A percentile compares a stretch with the other conserved stretches of the same genome.
Evolutionary conservation across 768 basidiomycete genomes (phyloP).

Genomic region (Agrocybe chaxingu): DNA sequence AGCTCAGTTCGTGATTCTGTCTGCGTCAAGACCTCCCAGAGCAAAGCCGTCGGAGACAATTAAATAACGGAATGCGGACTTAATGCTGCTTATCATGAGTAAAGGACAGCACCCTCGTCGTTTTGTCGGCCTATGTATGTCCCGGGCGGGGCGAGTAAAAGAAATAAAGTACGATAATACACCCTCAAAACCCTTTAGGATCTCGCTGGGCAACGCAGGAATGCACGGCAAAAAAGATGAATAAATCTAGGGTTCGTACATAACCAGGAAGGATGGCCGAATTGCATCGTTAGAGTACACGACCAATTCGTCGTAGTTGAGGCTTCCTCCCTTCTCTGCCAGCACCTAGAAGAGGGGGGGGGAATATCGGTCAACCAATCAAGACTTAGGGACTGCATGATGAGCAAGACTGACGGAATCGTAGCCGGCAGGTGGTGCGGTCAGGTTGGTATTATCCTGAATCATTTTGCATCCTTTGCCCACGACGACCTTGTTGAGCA

Average conservation of each 20-base stretch:
- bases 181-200: not conserved
- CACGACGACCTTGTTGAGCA: constrained; percentile 74
- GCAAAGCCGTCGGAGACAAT: too few species aligned
- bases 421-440: constrained; percentile 57
- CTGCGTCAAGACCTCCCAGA: not conserved
- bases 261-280: constrained; percentile 65
- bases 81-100: not conserved
- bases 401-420: constrained; percentile 53
- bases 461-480: constrained; percentile 68
- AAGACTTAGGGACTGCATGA: not conserved
- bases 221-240: not conserved
- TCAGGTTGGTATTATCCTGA: constrained; percentile 52
- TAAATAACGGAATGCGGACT: too few species aligned
- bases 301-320: constrained; percentile 72
- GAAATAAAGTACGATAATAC: not conserved
- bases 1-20: constrained; percentile 21
- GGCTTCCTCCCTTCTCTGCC: constrained; percentile 60
- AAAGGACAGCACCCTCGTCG: not conserved
- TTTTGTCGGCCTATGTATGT: not conserved
- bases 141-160: not conserved
- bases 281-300: constrained; percentile 73
- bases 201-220: not conserved
- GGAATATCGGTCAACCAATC: not conserved
- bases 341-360: constrained; percentile 45
- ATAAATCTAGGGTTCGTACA: constrained; percentile 50